Conservation (phyloP, 2,329 filamentous ascomycete species). For the Juglanconis oblonga region DNA sequence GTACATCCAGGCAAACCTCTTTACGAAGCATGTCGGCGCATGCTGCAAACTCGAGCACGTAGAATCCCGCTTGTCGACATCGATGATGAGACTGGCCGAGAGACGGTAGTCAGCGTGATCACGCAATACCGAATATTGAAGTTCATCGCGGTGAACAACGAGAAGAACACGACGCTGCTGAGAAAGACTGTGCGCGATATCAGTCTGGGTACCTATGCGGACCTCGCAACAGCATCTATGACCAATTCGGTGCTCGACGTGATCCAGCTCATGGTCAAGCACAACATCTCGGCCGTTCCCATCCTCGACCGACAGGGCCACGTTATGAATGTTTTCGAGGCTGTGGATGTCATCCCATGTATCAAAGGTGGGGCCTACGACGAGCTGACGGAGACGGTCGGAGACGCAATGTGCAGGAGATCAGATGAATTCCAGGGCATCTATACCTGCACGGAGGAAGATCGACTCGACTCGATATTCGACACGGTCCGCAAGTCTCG, state of each 20-base stretch:
- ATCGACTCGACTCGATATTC: slow-evolving; percentile 92
- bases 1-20: slow-evolving; percentile 86
- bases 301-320: slow-evolving; percentile 76
- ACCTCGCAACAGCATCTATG: slow-evolving; percentile 83
- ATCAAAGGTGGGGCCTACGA: slow-evolving; percentile 94
- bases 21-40: slow-evolving; percentile 91
- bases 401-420: slow-evolving; percentile 82
- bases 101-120: slow-evolving; percentile 93
- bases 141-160: slow-evolving; percentile 92
- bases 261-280: slow-evolving; percentile 87
- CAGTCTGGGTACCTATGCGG: slow-evolving; percentile 77
- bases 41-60: slow-evolving; percentile 89
- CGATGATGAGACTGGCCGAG: slow-evolving; percentile 88
- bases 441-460: slow-evolving; percentile 89
- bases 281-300: slow-evolving; percentile 92
- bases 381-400: slow-evolving; percentile 80
- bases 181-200: slow-evolving; percentile 85
- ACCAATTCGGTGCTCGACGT: slow-evolving; percentile 88
- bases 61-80: slow-evolving; percentile 91
- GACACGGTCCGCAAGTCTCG: slow-evolving; percentile 94
- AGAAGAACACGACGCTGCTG: slow-evolving; percentile 80
- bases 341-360: slow-evolving; percentile 92
- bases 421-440: slow-evolving; percentile 93
- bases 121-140: slow-evolving; percentile 98
- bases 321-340: slow-evolving; percentile 95